Evolutionary conservation across 176 grass and related monocot genomes (phyloP).

Genomic region (Lolium perenne): DNA sequence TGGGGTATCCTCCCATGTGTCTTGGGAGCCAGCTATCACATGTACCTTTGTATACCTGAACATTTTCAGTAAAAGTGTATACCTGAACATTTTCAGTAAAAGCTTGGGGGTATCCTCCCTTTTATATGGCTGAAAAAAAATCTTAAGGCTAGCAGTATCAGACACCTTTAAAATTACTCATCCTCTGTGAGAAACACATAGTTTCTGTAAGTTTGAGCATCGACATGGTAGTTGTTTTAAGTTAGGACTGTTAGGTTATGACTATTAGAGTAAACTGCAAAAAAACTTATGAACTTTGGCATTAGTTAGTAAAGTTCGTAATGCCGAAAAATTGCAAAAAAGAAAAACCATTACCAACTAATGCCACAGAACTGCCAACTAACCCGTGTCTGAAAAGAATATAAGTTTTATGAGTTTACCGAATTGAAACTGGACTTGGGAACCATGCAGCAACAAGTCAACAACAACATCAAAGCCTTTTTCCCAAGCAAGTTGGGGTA

Average conservation of each 20-base stretch:
- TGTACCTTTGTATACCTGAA: not conserved
- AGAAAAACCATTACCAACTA: too few species aligned
- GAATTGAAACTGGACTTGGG: conserved; percentile 9
- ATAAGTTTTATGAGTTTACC: not conserved
- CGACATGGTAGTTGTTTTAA: not conserved
- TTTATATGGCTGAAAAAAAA: not conserved
- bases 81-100: not conserved
- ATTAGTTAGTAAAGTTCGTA: not conserved
- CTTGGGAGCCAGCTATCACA: conserved; percentile 1
- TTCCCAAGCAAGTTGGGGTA: too few species aligned
- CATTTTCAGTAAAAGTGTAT: not conserved
- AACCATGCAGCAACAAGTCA: too few species aligned
- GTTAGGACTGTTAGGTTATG: not conserved
- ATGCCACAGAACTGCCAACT: too few species aligned
- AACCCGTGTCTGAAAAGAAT: not conserved
- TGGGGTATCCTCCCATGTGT: conserved; percentile 1
- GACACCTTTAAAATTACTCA: not conserved
- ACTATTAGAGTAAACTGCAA: not conserved
- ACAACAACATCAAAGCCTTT: too few species aligned
- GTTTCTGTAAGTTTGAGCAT: not conserved
- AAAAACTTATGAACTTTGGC: not conserved
- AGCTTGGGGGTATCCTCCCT: not conserved
- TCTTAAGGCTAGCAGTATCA: conserved; percentile 1
- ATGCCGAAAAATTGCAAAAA: too few species aligned
- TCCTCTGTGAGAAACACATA: not conserved